A percentile compares a stretch with the other conserved stretches of the same genome.
Conservation (phyloP, 1,284 basidiomycete genomes). For the Lentinula novae-zelandiae region DNA sequence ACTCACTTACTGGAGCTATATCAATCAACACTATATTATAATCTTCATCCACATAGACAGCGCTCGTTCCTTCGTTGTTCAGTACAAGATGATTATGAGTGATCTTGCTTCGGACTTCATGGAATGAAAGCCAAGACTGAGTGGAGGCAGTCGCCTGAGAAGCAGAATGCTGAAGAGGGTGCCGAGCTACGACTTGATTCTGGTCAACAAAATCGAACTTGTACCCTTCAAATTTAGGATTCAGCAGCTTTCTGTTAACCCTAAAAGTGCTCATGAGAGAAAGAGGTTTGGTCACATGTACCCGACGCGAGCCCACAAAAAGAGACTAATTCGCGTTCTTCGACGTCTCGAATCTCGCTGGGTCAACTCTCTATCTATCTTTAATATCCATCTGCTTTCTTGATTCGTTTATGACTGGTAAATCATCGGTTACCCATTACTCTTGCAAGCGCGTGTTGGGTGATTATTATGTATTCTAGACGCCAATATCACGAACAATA, state of each 20-base stretch:
- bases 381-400: neutral
- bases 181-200: slow-evolving; percentile 48
- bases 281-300: slow-evolving; percentile 1
- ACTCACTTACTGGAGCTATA: slow-evolving; percentile 49
- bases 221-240: slow-evolving; percentile 84
- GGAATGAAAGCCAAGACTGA: slow-evolving; percentile 60
- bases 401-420: neutral
- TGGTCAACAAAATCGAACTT: slow-evolving; percentile 62
- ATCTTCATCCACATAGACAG: slow-evolving; percentile 70
- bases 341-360: too few relatives aligned
- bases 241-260: slow-evolving; percentile 42
- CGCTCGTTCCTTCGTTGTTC: slow-evolving; percentile 40
- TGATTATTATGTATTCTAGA: slow-evolving; percentile 8
- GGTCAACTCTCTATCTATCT: neutral
- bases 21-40: slow-evolving; percentile 62
- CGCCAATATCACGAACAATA: neutral
- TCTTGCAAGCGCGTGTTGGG: neutral
- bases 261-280: slow-evolving; percentile 12
- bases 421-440: neutral
- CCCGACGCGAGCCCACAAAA: neutral
- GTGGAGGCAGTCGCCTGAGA: slow-evolving; percentile 63
- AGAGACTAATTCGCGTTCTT: neutral
- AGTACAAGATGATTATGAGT: slow-evolving; percentile 79
- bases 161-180: slow-evolving; percentile 45
- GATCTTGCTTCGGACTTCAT: slow-evolving; percentile 82